phyloP scores from a whole-genome alignment of 2,329 filamentous ascomycete species.

The Drechslerella stenobrocha region DNA sequence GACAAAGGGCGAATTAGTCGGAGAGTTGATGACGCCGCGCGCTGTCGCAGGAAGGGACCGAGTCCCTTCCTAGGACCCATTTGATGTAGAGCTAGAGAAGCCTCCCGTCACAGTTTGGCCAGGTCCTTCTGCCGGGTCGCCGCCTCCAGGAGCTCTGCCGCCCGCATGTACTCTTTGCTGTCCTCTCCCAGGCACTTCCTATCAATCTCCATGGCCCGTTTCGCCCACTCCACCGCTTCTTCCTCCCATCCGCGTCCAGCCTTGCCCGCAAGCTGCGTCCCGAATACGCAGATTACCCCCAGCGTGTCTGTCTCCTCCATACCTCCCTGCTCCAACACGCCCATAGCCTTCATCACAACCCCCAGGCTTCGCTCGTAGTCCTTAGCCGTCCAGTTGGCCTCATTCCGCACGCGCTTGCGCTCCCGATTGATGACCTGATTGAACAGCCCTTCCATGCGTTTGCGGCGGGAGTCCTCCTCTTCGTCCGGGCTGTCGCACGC shows the following conservation, averaged over 20 bases:
- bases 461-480: conserved; percentile 31
- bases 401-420: conserved; percentile 11
- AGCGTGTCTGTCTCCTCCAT: conserved; percentile 45
- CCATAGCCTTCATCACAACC: conserved; percentile 12
- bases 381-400: conserved; percentile 7
- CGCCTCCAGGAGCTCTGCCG: conserved; percentile 13
- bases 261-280: conserved; percentile 10
- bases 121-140: conserved; percentile 3
- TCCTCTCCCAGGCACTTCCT: conserved; percentile 40
- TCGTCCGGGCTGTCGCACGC: conserved; percentile 26
- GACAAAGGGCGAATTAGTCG: too few relatives aligned
- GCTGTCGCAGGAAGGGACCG: too few relatives aligned
- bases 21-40: too few relatives aligned
- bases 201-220: conserved; percentile 28
- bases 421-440: conserved; percentile 11
- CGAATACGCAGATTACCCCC: conserved; percentile 13
- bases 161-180: conserved; percentile 25
- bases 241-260: conserved; percentile 6
- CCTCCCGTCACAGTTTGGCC: background rate
- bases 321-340: conserved; percentile 29
- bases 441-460: conserved; percentile 26
- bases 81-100: too few relatives aligned
- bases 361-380: conserved; percentile 16
- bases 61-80: too few relatives aligned
- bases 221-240: conserved; percentile 25